Base-by-base conservation (phyloP, 345 rosid genomes). In the Camelina hispida region DNA sequence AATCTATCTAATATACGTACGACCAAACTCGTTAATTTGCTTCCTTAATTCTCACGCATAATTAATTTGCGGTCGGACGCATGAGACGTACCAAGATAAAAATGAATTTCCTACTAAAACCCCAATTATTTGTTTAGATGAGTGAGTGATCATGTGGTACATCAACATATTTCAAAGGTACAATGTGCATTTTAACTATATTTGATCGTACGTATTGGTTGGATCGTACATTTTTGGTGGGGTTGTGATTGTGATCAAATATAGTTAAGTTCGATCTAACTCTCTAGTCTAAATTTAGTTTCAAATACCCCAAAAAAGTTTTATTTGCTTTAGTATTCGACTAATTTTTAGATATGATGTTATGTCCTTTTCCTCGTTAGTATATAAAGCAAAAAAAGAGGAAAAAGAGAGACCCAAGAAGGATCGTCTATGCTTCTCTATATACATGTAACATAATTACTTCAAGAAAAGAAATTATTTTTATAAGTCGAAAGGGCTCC, bases 1-100 rank as follows among this genome's bases (percentile, higher is more conserved):
- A 25, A 23, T 47, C 52, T 38, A 58, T 57, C n/a, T 7, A 7
- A 38, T 25, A 38, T 25, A 5, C n/a, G 8, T 23, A 66, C 9
- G 35, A 56, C 20, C 13, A 34, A 22, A 43, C n/a, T 71, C 15
- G 40, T 34, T 65, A 47, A 50, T 17, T 57, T 56, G 66, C 72
- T 74, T 74, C 78, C 67, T 74, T 66, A 57, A 37, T 47, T 66
- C 58, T 57, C n/a, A 46, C 50, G 50, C 48, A 15, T 14, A 44
- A 44, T 44, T 7, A 44, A 44, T 44, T 1, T 1, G 16, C 34
- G 4, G 22, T 20, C 48, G 48, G 14, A 11, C 58, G 62, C 42
- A 61, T 37, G 58, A 60, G 50, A 47, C 15, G 15, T 57, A 42
- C 2, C 50, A 12, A 57, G 35, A 71, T 71, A 4, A 32, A 32